Percentiles rank a stretch among this genome's conserved stretches.
Conservation (phyloP, 2,329 filamentous ascomycete species). For the Metarhizium rileyi region DNA sequence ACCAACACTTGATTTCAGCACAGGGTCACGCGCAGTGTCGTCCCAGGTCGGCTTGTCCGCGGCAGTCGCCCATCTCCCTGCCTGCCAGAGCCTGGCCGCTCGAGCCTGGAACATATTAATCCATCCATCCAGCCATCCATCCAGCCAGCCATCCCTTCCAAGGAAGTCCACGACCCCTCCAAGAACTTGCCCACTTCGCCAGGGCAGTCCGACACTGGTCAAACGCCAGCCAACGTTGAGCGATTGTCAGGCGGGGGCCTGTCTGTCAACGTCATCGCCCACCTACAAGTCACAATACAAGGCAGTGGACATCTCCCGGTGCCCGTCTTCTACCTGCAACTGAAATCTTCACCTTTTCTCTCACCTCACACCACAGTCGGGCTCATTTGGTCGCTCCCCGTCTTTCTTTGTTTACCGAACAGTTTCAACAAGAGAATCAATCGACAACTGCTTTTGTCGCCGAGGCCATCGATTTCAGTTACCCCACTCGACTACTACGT, state of each 20-base stretch:
- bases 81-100: no score
- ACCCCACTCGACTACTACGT: not conserved
- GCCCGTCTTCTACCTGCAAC: not conserved
- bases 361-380: not conserved
- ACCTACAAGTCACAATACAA: not conserved
- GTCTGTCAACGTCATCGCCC: constrained; percentile 9
- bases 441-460: not conserved
- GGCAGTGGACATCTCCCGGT: not conserved
- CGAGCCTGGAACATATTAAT: constrained; percentile 5
- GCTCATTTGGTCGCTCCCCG: not conserved
- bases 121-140: not conserved
- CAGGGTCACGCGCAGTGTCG: not conserved
- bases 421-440: not conserved
- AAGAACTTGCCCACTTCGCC: not conserved
- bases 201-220: not conserved
- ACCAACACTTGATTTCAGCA: not conserved
- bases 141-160: no score
- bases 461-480: not conserved
- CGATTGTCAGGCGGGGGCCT: constrained; percentile 1
- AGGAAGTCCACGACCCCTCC: no score
- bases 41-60: not conserved
- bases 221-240: not conserved
- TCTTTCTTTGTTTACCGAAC: not conserved
- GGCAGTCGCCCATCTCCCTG: not conserved
- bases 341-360: not conserved